Conservation (phyloP, 768 basidiomycete species). For the Trametes cubensis region DNA sequence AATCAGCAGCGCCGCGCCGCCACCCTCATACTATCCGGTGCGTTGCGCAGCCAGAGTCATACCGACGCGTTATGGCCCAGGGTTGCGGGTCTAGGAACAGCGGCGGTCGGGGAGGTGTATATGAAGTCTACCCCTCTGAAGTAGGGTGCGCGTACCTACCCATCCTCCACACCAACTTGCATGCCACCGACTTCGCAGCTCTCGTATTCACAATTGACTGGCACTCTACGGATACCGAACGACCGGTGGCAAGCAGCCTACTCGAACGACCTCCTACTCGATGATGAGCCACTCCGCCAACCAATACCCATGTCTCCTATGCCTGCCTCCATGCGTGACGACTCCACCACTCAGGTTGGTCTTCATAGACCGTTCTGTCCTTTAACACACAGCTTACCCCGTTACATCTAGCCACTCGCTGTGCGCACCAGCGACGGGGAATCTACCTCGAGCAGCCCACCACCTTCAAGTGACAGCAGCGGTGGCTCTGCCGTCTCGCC, state of each 20-base stretch:
- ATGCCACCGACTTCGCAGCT: slow-evolving; percentile 2
- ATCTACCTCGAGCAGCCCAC: not conserved
- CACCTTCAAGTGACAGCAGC: not conserved
- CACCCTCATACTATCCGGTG: not conserved
- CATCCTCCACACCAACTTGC: not conserved
- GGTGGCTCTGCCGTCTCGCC: not conserved
- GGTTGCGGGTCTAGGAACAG: not conserved
- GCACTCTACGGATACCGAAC: not conserved
- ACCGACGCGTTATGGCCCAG: not conserved
- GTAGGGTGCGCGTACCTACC: not conserved
- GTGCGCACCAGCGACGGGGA: not conserved
- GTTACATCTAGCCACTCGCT: not conserved
- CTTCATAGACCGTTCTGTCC: not conserved
- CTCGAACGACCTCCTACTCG: not conserved
- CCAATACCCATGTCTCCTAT: not conserved
- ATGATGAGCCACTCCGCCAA: not conserved
- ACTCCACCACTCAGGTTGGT: not conserved
- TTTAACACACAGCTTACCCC: too few relatives aligned
- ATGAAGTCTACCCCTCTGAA: not conserved
- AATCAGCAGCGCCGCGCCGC: not conserved
- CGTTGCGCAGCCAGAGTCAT: not conserved
- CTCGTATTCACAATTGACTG: not conserved
- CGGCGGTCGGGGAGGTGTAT: not conserved
- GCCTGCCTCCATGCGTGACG: not conserved
- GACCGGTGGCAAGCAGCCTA: not conserved